These are phyloP conservation scores for Arabidopsis thaliana DNA, from an alignment of 345 rosid genomes.

Conservation along the genomic window TAIR10.1 NC_003070.9:6220501-6221000, in stretches of 20 bases:
- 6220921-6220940: not conserved
- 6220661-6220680: constrained; percentile 73
- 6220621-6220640: not conserved
- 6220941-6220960: not conserved
- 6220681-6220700: constrained; percentile 67
- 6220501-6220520: not conserved
- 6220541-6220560: not conserved
- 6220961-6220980: not conserved
- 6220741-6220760: constrained; percentile 13
- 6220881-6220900: not conserved
- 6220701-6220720: constrained; percentile 83
- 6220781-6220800: constrained; percentile 41
- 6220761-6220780: constrained; percentile 75
- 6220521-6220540: constrained; percentile 11
- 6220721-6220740: not conserved
- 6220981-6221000: not conserved
- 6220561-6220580: not conserved
- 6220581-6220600: not conserved
- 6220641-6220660: constrained; percentile 68
- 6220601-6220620: not conserved
- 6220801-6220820: constrained; percentile 74
- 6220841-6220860: not conserved
- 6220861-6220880: not conserved
- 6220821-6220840: constrained; percentile 83
- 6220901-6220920: not conserved